Base-by-base conservation (phyloP, 768 basidiomycete genomes). In the Chalciporus sphaerocephalus region DNA sequence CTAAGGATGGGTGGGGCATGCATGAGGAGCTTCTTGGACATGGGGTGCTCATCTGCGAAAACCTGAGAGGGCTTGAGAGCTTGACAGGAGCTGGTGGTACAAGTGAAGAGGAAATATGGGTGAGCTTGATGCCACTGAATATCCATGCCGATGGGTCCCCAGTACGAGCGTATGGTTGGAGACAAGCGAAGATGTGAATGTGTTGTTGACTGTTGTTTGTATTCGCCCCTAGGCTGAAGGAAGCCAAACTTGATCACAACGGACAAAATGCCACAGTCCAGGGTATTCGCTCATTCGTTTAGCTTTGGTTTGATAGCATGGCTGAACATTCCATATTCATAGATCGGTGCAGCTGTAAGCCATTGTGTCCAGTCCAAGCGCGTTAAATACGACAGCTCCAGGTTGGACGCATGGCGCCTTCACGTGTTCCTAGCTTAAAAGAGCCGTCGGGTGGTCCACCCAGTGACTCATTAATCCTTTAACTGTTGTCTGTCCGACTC, bases 1-100 rank as follows among this genome's bases (percentile, higher is more conserved):
- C 34, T 2, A 41, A 34, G 37, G 52, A 52, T 21, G 58, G 55
- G 27, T 83, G 76, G 59, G 73, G 64, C 11, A 78, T 79, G 42
- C 87, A 90, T 54, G 69, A 80, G 22, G 65, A 65, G 1, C 62
- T 88, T 7, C 70, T 90, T n/a, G 79, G 80, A 17, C 67, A 61
- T 15, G 84, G 78, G 0, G 76, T 78, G 2, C 56, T 85, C 6
- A 85, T 89, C 46, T 84, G 76, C 23, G 87, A 89, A 68, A 90
- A 89, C 52, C 46, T 89, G 56, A 76, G 67, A 9, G 77, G 79
- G 41, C 53, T 88, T 44, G 74, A 73, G 23, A 51, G 50, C 38
- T 56, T 86, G 24, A 46, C 54, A 11, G 39, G 25, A 16, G 62
- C 45, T 4, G 60, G 57, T 25, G n/a, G 21, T 5, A 27, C 15